Evolutionary conservation across 257 asterid species (phyloP), one percentile per base, ranked within the genome.

Genomic region (Solanum bulbocastanum): DNA sequence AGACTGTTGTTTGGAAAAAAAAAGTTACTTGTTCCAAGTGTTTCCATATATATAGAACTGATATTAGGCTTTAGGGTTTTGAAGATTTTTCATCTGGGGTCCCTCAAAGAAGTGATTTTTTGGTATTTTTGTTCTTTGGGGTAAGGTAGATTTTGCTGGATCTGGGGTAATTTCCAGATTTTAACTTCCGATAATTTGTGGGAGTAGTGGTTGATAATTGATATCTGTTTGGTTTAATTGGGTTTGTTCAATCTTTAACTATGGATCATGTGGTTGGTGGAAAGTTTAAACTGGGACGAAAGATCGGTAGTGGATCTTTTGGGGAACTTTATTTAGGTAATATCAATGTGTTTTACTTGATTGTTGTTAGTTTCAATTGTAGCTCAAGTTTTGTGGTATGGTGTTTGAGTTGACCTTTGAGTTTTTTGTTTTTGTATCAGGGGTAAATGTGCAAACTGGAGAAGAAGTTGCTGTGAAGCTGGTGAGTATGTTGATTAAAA

Each of bases 241-340:
- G 85, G 69, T 32, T 58, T 39, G 30, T 89, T 90, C 74, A 89
- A 81, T 75, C 90, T 83, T 74, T 86, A 75, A 91, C 42, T 16
- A 96, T 96, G 98, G 98, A 93, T 94, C 98, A 90, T 87, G 93
- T 94, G 52, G 90, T 96, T 87, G 96, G 98, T 88, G 95, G 94
- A 60, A 96, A 96, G 93, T 96, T 92, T 90, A 96, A 93, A 95
- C 92, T 96, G 44, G 96, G 96, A 87, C 92, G 96, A 89, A 96
- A 96, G 94, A 96, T 96, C 89, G 98, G 98, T n/a, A 93, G 95
- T 72, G 98, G 98, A 95, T 96, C 98, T 73, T 96, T 96, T 90
- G 98, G 98, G 90, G 98, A 96, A 91, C 98, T 96, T 71, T 96
- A 92, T 90, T 88, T 96, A 91, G 98, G 98, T 94, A 95, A 84